Percentiles rank a stretch among this genome's conserved stretches.
Conservation (phyloP, 2,329 filamentous ascomycete genomes). For the Penicillium sp. region DNA sequence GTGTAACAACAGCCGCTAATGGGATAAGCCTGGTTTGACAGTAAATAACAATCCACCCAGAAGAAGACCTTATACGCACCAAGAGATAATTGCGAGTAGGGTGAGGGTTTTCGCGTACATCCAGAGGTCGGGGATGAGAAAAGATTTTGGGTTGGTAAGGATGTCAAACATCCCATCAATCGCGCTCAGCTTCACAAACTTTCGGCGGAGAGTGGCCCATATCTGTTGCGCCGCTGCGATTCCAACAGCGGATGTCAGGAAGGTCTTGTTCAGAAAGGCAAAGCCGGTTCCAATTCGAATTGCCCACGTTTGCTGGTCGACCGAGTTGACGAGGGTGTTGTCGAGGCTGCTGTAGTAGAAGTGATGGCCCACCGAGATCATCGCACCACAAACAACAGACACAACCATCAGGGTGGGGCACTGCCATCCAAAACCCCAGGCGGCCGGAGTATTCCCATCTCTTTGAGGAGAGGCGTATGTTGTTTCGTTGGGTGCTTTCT, state of each 20-base stretch:
- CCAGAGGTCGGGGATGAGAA: constrained; percentile 7
- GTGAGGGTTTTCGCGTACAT: constrained; percentile 11
- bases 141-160: constrained; percentile 1
- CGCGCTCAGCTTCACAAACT: constrained; percentile 5
- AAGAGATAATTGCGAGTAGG: constrained; percentile 6
- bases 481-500: background rate
- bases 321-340: background rate
- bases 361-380: constrained; percentile 4
- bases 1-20: background rate
- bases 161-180: constrained; percentile 10
- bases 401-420: constrained; percentile 7
- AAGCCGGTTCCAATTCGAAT: constrained; percentile 11
- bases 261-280: constrained; percentile 8
- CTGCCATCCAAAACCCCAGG: constrained; percentile 1
- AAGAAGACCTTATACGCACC: constrained; percentile 2
- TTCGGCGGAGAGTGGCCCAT: constrained; percentile 9
- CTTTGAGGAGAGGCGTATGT: background rate
- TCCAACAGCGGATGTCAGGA: constrained; percentile 2
- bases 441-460: background rate
- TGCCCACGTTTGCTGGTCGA: constrained; percentile 9
- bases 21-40: constrained; percentile 1
- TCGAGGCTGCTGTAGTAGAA: background rate
- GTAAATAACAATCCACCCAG: background rate
- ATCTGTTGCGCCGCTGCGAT: constrained; percentile 9
- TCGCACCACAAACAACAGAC: background rate